These are phyloP conservation scores for Penicillium coprophilum DNA, from an alignment of 495 filamentous ascomycete genomes.

Conservation along the genomic window DNA sequence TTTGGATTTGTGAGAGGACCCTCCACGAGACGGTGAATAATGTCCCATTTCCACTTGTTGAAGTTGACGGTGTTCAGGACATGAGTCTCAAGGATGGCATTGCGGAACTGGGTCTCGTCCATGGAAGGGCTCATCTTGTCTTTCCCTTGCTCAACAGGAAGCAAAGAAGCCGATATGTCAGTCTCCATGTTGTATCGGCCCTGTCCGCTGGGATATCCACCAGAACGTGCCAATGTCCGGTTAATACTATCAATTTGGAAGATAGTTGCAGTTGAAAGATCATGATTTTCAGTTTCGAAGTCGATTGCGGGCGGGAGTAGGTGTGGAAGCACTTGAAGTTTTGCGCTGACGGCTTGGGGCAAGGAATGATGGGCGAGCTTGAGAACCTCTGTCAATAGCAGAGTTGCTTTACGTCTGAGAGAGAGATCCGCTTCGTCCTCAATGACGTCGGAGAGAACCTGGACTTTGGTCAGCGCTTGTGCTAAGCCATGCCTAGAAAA, in stretches of 20 bases:
- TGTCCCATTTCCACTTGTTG: constrained; percentile 94
- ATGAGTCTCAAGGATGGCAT: constrained; percentile 80
- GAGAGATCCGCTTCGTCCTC: constrained; percentile 71
- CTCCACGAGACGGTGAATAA: constrained; percentile 86
- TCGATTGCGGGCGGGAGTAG: constrained; percentile 72
- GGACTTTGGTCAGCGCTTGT: constrained; percentile 21
- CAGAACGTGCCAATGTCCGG: constrained; percentile 83
- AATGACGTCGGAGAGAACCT: constrained; percentile 63
- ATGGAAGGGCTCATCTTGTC: constrained; percentile 68
- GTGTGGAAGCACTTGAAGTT: constrained; percentile 80
- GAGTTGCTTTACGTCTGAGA: constrained; percentile 81
- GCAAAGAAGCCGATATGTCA: constrained; percentile 41
- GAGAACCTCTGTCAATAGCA: constrained; percentile 85
- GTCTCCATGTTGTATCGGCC: constrained; percentile 48
- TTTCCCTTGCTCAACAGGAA: constrained; percentile 64
- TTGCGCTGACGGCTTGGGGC: constrained; percentile 72
- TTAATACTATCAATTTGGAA: constrained; percentile 98
- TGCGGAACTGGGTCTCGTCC: constrained; percentile 86
- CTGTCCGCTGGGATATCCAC: constrained; percentile 38
- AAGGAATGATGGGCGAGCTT: constrained; percentile 84
- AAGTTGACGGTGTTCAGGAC: constrained; percentile 83
- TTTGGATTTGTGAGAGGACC: constrained; percentile 91
- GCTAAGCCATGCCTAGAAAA: neutral
- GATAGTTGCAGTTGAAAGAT: constrained; percentile 78
- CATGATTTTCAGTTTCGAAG: constrained; percentile 68